Percentiles rank a stretch among this genome's conserved stretches.
Evolutionary conservation across 495 filamentous ascomycete species (phyloP).

Genomic region (Choiromyces venosus): DNA sequence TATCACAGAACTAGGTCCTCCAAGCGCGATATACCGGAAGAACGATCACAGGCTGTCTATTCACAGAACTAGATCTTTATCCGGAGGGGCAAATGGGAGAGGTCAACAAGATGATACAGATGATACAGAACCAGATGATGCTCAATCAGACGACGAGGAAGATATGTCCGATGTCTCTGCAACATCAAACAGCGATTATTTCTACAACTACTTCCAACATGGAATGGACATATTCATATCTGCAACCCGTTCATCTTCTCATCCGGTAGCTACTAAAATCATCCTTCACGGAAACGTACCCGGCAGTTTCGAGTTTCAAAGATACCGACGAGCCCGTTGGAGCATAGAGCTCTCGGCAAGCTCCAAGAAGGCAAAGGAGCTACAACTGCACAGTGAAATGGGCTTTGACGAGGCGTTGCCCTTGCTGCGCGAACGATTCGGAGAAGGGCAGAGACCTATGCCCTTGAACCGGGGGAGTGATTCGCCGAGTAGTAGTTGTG

Average conservation of each 20-base stretch:
- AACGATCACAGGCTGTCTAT: constrained; percentile 88
- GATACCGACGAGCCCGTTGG: constrained; percentile 87
- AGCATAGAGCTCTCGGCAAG: constrained; percentile 57
- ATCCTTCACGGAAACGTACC: constrained; percentile 90
- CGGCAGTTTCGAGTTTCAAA: constrained; percentile 92
- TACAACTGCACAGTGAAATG: constrained; percentile 65
- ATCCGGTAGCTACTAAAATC: constrained; percentile 73
- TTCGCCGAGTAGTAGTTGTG: constrained; percentile 82
- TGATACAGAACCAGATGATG: constrained; percentile 74
- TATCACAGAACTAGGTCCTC: constrained; percentile 80
- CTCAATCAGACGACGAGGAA: constrained; percentile 66
- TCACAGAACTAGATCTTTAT: constrained; percentile 57
- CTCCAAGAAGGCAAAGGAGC: constrained; percentile 29
- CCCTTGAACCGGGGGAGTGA: constrained; percentile 85
- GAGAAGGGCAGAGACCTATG: constrained; percentile 69
- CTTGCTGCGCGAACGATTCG: constrained; percentile 59
- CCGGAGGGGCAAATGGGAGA: constrained; percentile 41
- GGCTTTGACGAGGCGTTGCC: constrained; percentile 63
- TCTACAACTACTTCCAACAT: constrained; percentile 94
- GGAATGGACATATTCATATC: constrained; percentile 94
- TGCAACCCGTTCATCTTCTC: constrained; percentile 59
- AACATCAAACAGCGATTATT: constrained; percentile 61
- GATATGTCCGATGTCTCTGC: constrained; percentile 52
- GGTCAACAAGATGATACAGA: constrained; percentile 53
- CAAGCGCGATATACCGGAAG: constrained; percentile 92